These are phyloP conservation scores for Perkinsus olseni DNA, from an alignment of 169 alveolate species.

Conservation along the genomic window DNA sequence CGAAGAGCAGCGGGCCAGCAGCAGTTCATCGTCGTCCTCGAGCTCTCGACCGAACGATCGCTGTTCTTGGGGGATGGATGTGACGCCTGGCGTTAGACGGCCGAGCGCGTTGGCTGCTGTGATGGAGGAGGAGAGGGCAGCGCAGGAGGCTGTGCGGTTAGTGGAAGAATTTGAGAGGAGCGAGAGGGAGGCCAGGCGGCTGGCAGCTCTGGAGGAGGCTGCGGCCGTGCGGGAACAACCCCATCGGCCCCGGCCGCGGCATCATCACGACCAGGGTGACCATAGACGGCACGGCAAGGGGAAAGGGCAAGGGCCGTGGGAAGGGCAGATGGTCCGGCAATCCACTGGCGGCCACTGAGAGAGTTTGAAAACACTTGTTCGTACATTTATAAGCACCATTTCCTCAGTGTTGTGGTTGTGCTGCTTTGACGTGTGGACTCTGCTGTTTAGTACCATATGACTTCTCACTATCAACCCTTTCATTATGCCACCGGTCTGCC, in stretches of 20 bases:
- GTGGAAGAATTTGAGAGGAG: neutral
- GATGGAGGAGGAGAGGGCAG: neutral
- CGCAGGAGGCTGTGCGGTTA: neutral
- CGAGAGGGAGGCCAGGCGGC: neutral
- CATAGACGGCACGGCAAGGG: too few relatives aligned
- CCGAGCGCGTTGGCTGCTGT: neutral
- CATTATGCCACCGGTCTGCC: neutral
- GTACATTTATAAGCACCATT: too few relatives aligned
- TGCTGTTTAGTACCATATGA: neutral
- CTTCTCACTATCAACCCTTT: neutral
- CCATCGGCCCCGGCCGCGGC: too few relatives aligned
- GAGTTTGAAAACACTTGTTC: too few relatives aligned
- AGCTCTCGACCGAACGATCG: neutral
- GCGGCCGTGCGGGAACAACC: neutral
- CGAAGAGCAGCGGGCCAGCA: neutral
- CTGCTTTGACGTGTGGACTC: too few relatives aligned
- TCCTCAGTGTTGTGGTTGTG: too few relatives aligned
- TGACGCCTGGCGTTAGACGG: neutral
- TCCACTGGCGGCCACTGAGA: too few relatives aligned
- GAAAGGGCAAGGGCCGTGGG: too few relatives aligned
- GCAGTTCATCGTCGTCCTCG: neutral
- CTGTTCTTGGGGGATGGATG: neutral
- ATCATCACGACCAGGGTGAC: too few relatives aligned
- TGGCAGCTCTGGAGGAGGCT: neutral
- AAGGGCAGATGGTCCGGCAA: too few relatives aligned